These are phyloP conservation scores for Neurospora africana DNA, from an alignment of 495 filamentous ascomycete species.

Conservation along the genomic window DNA sequence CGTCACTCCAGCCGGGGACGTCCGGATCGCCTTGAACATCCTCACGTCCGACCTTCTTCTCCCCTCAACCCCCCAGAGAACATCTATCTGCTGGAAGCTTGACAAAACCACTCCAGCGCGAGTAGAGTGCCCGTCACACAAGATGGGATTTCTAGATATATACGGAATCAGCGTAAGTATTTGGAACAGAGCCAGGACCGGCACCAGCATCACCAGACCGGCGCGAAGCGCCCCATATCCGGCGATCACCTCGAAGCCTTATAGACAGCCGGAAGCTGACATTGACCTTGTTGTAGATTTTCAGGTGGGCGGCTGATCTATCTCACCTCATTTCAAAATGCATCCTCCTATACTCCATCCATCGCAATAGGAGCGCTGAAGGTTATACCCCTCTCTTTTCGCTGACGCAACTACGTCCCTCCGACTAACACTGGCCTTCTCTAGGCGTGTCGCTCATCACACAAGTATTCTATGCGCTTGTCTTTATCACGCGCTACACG, in stretches of 20 bases:
- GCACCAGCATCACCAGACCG: not conserved
- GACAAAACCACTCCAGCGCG: not conserved
- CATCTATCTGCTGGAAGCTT: not conserved
- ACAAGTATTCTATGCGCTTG: conserved; percentile 74
- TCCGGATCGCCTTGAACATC: not conserved
- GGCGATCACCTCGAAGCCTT: not conserved
- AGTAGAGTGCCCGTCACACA: not conserved
- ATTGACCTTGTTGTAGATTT: conserved; percentile 43
- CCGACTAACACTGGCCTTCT: conserved; percentile 11
- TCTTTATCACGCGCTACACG: conserved; percentile 81
- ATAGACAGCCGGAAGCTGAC: not conserved
- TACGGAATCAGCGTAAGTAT: not conserved
- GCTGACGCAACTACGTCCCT: not conserved
- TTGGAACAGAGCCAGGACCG: not conserved
- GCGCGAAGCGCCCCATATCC: not conserved
- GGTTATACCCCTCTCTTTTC: conserved; percentile 35
- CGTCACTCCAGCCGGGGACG: not conserved
- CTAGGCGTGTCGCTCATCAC: conserved; percentile 88
- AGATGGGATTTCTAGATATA: not conserved
- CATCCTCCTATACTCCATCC: conserved; percentile 86
- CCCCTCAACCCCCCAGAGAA: not conserved
- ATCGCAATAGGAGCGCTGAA: conserved; percentile 78
- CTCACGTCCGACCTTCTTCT: not conserved
- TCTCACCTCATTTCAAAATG: conserved; percentile 77
- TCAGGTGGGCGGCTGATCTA: conserved; percentile 71